Percentiles rank a stretch among this genome's conserved stretches.
These are phyloP conservation scores for Arthroderma sp. DNA, from an alignment of 2,329 filamentous ascomycete genomes.

Conservation along the genomic window DNA sequence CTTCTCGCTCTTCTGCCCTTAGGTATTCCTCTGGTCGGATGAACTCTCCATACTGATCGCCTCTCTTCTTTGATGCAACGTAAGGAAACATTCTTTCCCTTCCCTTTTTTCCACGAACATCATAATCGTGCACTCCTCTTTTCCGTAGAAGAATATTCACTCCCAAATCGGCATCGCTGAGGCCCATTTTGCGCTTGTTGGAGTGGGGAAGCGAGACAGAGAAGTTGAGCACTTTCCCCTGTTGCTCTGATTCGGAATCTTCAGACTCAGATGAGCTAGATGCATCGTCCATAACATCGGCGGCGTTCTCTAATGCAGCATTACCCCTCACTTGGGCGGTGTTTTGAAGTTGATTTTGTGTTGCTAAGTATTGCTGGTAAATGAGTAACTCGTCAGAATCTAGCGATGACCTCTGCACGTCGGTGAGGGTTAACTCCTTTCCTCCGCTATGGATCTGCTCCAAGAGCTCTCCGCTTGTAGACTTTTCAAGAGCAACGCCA, in stretches of 20 bases:
- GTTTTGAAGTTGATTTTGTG: constrained; percentile 74
- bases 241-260: constrained; percentile 77
- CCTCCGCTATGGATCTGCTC: constrained; percentile 57
- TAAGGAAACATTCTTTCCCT: constrained; percentile 88
- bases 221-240: constrained; percentile 82
- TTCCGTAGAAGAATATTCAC: constrained; percentile 81
- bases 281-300: constrained; percentile 60
- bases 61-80: constrained; percentile 62
- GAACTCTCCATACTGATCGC: constrained; percentile 85
- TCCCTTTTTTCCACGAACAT: constrained; percentile 81
- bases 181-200: constrained; percentile 69
- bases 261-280: constrained; percentile 81
- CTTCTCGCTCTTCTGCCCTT: constrained; percentile 79
- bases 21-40: constrained; percentile 92
- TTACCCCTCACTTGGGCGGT: constrained; percentile 60
- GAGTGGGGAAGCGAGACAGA: constrained; percentile 75
- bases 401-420: constrained; percentile 53
- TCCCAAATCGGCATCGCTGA: constrained; percentile 82
- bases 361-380: constrained; percentile 88
- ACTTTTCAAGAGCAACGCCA: constrained; percentile 48
- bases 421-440: constrained; percentile 47
- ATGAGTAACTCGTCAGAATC: constrained; percentile 63
- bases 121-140: constrained; percentile 85
- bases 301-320: constrained; percentile 59
- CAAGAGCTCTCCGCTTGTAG: constrained; percentile 45